Base-by-base conservation (phyloP, 495 filamentous ascomycete genomes). In the Ramalina intermedia region DNA sequence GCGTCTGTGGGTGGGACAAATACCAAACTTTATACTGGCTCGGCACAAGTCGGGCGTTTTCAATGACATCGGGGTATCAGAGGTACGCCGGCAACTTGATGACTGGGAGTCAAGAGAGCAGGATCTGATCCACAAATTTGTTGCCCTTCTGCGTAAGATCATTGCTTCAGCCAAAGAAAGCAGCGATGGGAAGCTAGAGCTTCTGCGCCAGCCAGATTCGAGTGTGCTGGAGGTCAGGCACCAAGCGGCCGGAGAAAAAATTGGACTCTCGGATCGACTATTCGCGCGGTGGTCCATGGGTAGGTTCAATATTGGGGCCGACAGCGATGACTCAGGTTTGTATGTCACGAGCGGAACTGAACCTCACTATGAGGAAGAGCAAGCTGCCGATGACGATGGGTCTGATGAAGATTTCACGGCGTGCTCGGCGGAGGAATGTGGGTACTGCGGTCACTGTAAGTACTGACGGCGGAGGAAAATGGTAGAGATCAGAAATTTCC, bases 211-310 rank as follows among this genome's bases (percentile, higher is more conserved):
- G 6, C 23, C 23, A 4, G 64, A 52, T 9, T 46, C 33, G 2
- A 56, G 62, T 8, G 50, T 50, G 12, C 54, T 79, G 17, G 68
- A 76, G 52, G 37, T 78, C 20, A 59, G 75, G 33, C 62, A 64
- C 23, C 66, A 62, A 16, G 51, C 29, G 8, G 64, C 58, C 6
- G 57, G 56, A 12, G 56, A 48, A 17, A 43, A 51, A 18, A 46
- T 60, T 50, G 58, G 50, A 12, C 60, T 68, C 18, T 60, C 66
- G 6, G 27, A 48, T 57, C 57, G 51, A 44, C 26, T 42, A 55
- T 37, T 53, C 48, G 35, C 61, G 54, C 59, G 42, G 37, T 16
- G 48, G 48, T 38, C 13, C 39, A 24, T 17, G 14, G 38, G 27
- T 20, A 43, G 16, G 17, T 35, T 41, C 46, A 51, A 50, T 11